Evolutionary conservation across 2,329 filamentous ascomycete species (phyloP), one percentile per base, ranked within the genome.

Genomic region (Aspergillus brasiliensis): DNA sequence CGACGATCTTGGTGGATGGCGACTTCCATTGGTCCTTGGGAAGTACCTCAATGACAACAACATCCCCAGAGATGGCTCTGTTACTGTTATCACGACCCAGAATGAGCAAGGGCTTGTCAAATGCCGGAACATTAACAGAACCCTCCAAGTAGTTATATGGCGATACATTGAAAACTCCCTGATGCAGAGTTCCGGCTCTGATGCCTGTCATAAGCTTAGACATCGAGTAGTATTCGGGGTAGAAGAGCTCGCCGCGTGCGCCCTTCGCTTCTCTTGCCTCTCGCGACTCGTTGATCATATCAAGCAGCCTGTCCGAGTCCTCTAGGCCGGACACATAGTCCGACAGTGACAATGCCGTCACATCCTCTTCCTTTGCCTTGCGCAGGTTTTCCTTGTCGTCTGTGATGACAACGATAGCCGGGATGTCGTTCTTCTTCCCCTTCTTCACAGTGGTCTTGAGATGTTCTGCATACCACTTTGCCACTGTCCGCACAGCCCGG

Each of bases 141-240:
- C 92, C 95, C 75, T 99, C 95, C 10, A 99, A 83, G 69, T 98
- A 99, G 79, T 99, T 99, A 82, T 98, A 99, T 0, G 92, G 91
- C 7, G 95, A 98, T 27, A 98, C 92, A 71, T 93, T 97, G 81
- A 97, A 99, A 23, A 91, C 88, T 6, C 95, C 95, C 77, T 99
- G 94, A 74, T 99, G 95, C 69, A 99, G 81, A 56, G 92, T 87
- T 4, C 93, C 92, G 54, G 87, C 88, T 80, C 96, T 96, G 58
- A 97, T 84, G 0, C 93, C 94, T 5, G 95, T 99, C 85, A 93
- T 92, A 86, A 98, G 90, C 76, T 89, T 96, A 5, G 94, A 97
- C 74, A 95, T 82, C 8, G 89, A 91, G 68, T 88, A 91, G 73
- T 98, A 93, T 72, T 98, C 95, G 0, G 91, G 88, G 69, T 98